Conservation (phyloP, 2,329 filamentous ascomycete species). For the Dactylella cylindrospora region DNA sequence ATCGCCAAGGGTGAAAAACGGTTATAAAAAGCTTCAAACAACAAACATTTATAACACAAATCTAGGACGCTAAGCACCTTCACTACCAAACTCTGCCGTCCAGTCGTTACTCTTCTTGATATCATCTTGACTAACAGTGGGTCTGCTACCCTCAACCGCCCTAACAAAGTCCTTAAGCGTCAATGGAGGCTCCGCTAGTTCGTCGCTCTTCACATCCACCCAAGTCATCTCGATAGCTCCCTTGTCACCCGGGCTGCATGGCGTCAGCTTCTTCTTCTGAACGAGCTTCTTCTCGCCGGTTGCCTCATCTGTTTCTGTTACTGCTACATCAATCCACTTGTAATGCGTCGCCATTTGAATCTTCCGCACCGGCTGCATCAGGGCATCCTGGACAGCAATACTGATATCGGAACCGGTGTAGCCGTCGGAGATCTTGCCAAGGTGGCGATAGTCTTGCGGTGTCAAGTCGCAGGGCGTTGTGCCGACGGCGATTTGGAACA, state of each 20-base stretch:
- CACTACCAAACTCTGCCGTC: constrained; percentile 71
- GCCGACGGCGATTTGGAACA: constrained; percentile 96
- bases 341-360: constrained; percentile 98
- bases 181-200: constrained; percentile 81
- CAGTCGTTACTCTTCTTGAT: constrained; percentile 82
- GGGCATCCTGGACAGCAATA: constrained; percentile 90
- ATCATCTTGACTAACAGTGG: constrained; percentile 87
- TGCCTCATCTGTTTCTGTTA: constrained; percentile 69
- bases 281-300: constrained; percentile 56
- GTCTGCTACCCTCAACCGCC: constrained; percentile 81
- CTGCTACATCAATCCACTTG: constrained; percentile 67
- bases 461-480: constrained; percentile 84
- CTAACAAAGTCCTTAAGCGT: constrained; percentile 90
- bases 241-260: constrained; percentile 86
- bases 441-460: constrained; percentile 72
- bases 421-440: constrained; percentile 82
- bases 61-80: constrained; percentile 28
- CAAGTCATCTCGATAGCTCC: constrained; percentile 92
- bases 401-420: constrained; percentile 96
- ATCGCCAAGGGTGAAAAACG: constrained; percentile 3
- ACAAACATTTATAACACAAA: background rate
- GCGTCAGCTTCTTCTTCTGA: constrained; percentile 67
- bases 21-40: background rate
- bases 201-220: constrained; percentile 79
- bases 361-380: constrained; percentile 96